These are phyloP conservation scores for Musa beccarii DNA, from an alignment of 176 grass and related monocot species.

Conservation along the genomic window DNA sequence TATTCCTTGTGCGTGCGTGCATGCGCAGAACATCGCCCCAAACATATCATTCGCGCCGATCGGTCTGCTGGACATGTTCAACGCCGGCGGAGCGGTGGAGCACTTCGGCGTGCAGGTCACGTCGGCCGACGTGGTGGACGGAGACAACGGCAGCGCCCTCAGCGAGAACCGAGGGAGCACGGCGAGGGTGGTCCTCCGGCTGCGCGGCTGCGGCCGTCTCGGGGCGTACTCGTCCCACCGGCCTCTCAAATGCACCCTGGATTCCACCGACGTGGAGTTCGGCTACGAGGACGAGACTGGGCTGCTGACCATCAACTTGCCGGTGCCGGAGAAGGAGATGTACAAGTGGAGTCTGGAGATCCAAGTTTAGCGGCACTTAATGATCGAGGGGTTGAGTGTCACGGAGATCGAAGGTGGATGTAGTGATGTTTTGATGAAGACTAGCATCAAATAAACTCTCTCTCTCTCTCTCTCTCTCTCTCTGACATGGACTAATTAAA, in stretches of 20 bases:
- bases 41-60: constrained; percentile 36
- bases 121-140: not conserved
- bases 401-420: too few species aligned
- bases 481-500: too few species aligned
- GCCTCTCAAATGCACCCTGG: constrained; percentile 40
- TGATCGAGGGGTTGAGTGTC: not conserved
- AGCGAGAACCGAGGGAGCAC: not conserved
- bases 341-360: constrained; percentile 59
- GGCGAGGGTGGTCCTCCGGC: constrained; percentile 23
- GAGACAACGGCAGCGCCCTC: not conserved
- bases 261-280: constrained; percentile 38
- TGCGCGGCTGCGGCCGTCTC: constrained; percentile 55
- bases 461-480: too few species aligned
- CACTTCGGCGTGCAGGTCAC: constrained; percentile 18
- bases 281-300: constrained; percentile 34
- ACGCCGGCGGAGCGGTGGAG: constrained; percentile 70
- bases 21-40: too few species aligned
- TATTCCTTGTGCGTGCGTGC: too few species aligned
- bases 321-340: constrained; percentile 51
- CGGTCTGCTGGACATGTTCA: constrained; percentile 77
- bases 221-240: constrained; percentile 55
- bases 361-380: not conserved
- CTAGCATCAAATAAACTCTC: too few species aligned
- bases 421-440: too few species aligned
- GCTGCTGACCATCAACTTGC: constrained; percentile 44